Percentiles rank a stretch among this genome's conserved stretches.
These are phyloP conservation scores for Calonectria pseudoreteaudii DNA, from an alignment of 2,329 filamentous ascomycete species.

Conservation along the genomic window DNA sequence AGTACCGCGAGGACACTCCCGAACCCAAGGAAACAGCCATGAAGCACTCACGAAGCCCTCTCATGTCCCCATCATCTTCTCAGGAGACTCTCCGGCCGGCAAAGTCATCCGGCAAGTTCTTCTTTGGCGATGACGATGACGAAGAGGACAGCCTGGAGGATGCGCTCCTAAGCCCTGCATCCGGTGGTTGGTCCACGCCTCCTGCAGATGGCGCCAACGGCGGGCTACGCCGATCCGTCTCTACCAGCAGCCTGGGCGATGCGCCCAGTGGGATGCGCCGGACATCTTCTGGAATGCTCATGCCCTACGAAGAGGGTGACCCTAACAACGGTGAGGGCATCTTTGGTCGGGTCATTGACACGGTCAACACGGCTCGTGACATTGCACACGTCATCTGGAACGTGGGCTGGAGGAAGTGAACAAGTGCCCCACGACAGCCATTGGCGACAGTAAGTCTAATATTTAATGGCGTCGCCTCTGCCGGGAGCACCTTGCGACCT, in stretches of 20 bases:
- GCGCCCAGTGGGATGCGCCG: slow-evolving; percentile 75
- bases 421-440: background rate
- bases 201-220: slow-evolving; percentile 35
- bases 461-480: slow-evolving; percentile 17
- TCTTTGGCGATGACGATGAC: slow-evolving; percentile 70
- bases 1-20: slow-evolving; percentile 82
- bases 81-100: slow-evolving; percentile 84
- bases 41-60: slow-evolving; percentile 68
- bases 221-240: slow-evolving; percentile 61
- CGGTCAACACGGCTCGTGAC: slow-evolving; percentile 78
- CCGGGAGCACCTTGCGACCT: background rate
- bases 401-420: slow-evolving; percentile 71
- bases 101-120: slow-evolving; percentile 73
- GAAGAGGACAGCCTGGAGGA: slow-evolving; percentile 66
- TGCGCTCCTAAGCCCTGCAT: slow-evolving; percentile 41
- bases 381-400: slow-evolving; percentile 81
- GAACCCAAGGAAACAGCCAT: slow-evolving; percentile 72
- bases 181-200: slow-evolving; percentile 50
- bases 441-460: slow-evolving; percentile 11
- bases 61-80: slow-evolving; percentile 79
- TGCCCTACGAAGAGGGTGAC: slow-evolving; percentile 85
- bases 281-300: slow-evolving; percentile 90
- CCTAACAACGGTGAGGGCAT: slow-evolving; percentile 70
- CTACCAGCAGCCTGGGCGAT: slow-evolving; percentile 60
- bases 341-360: slow-evolving; percentile 84